These are phyloP conservation scores for Debaryomycetaceae sp. DNA, from an alignment of 1,139 yeast genomes.

Conservation along the genomic window DNA sequence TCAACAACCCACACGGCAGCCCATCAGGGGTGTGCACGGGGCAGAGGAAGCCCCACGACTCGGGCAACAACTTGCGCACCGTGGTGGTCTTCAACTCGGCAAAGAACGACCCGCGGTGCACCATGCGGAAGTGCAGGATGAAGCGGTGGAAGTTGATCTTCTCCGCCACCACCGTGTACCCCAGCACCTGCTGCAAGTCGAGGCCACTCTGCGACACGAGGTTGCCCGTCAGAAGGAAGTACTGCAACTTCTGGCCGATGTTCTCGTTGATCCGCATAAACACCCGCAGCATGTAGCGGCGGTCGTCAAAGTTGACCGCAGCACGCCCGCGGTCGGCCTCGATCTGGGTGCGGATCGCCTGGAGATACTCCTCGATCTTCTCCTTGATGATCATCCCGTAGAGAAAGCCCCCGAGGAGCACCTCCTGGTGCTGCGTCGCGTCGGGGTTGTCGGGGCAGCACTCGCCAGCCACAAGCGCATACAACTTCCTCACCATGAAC, in stretches of 20 bases:
- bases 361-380: constrained; percentile 89
- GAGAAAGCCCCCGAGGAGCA: constrained; percentile 89
- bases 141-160: constrained; percentile 96
- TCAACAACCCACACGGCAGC: constrained; percentile 96
- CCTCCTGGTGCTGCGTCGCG: constrained; percentile 98
- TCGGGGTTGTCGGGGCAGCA: constrained; percentile 98
- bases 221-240: constrained; percentile 95
- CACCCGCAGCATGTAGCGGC: constrained; percentile 77
- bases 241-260: constrained; percentile 90
- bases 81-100: constrained; percentile 97
- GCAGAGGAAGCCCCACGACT: constrained; percentile 98
- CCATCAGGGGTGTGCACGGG: constrained; percentile 99
- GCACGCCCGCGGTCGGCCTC: constrained; percentile 75
- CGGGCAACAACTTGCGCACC: constrained; percentile 93
- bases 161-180: constrained; percentile 98
- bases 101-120: constrained; percentile 98
- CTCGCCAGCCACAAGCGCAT: constrained; percentile 93
- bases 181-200: constrained; percentile 96
- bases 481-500: constrained; percentile 93
- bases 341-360: constrained; percentile 66
- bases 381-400: constrained; percentile 97
- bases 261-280: constrained; percentile 82
- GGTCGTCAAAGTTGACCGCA: constrained; percentile 79
- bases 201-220: constrained; percentile 94
- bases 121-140: constrained; percentile 97